A percentile compares a stretch with the other conserved stretches of the same genome.
These are phyloP conservation scores for Telopea speciosissima DNA, from an alignment of 177 flowering plant species.

Conservation along the genomic window DNA sequence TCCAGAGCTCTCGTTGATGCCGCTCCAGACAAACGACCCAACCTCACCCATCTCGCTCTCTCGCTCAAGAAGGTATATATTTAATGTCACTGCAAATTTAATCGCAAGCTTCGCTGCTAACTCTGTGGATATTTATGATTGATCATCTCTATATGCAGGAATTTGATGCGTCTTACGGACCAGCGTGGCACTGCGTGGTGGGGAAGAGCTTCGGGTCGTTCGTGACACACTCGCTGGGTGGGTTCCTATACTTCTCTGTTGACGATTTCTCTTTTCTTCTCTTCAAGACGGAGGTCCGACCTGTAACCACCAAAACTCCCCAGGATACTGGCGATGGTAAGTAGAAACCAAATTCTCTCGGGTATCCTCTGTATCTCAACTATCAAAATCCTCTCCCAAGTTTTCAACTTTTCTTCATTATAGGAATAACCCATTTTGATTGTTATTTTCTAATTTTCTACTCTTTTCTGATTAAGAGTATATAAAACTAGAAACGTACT, in stretches of 20 bases:
- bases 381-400: no score
- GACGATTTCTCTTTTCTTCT: not conserved
- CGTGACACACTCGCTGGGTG: conserved; percentile 3
- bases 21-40: not conserved
- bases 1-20: conserved; percentile 17
- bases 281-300: conserved; percentile 1
- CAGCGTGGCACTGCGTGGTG: conserved; percentile 32
- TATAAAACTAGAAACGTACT: no score
- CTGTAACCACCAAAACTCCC: not conserved
- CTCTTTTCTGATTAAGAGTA: no score
- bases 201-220: conserved; percentile 13
- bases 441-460: no score
- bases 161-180: conserved; percentile 27
- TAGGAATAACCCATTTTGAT: no score
- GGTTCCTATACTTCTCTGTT: not conserved
- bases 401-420: no score
- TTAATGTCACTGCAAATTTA: not conserved
- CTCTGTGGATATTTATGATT: no score
- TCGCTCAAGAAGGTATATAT: conserved; percentile 22
- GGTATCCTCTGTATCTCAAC: no score
- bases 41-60: conserved; percentile 12
- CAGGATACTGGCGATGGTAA: no score
- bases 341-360: no score
- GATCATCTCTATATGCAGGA: conserved; percentile 16
- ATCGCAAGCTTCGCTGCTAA: no score